Evolutionary conservation across 306 rosid genomes (phyloP).

Genomic region (Potentilla sterilis): DNA sequence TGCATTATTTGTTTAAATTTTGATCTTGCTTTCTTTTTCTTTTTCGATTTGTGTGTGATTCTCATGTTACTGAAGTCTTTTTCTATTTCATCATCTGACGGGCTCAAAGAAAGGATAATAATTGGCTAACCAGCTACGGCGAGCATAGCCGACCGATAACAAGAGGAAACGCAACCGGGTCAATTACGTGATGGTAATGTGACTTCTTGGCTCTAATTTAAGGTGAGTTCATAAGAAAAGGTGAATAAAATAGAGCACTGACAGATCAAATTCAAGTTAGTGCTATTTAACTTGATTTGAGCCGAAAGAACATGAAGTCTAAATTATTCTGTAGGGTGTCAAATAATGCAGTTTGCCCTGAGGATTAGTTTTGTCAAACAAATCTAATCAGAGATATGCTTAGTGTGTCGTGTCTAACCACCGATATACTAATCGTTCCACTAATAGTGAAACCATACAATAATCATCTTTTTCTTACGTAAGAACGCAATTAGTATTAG

Average conservation of each 20-base stretch:
- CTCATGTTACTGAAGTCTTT: not conserved
- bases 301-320: not conserved
- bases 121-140: too few species aligned
- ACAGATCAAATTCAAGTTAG: not conserved
- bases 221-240: not conserved
- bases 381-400: conserved; percentile 15
- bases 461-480: conserved; percentile 11
- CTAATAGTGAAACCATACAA: not conserved
- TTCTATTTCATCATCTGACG: not conserved
- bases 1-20: not conserved
- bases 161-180: not conserved
- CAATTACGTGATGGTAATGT: too few species aligned
- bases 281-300: not conserved
- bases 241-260: not conserved
- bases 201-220: too few species aligned
- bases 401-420: conserved; percentile 4
- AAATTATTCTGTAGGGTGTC: not conserved
- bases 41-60: not conserved
- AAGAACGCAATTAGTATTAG: conserved; percentile 17
- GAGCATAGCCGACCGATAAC: too few species aligned
- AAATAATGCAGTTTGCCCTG: not conserved
- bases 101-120: too few species aligned
- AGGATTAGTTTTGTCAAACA: conserved; percentile 12
- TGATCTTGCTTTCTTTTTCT: not conserved
- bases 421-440: not conserved